A percentile compares a stretch with the other conserved stretches of the same genome.
These are phyloP conservation scores for Beauveria australis DNA, from an alignment of 2,329 filamentous ascomycete species.

Conservation along the genomic window DNA sequence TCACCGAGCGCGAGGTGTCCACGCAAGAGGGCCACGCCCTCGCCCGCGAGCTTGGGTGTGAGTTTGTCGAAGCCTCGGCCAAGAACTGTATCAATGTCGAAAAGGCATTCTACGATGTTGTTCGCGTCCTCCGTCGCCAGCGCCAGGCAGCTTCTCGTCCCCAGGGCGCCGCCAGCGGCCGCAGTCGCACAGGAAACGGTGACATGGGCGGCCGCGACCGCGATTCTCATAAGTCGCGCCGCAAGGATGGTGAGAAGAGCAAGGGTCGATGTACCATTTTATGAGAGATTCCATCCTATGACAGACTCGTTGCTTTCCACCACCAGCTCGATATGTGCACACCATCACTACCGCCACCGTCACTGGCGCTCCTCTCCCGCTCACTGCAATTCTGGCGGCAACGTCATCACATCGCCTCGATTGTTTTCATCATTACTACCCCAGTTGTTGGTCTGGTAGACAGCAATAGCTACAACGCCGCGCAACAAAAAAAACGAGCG, in stretches of 20 bases:
- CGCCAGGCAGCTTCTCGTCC: slow-evolving; percentile 49
- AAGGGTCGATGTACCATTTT: slow-evolving; percentile 32
- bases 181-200: slow-evolving; percentile 31
- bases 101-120: slow-evolving; percentile 97
- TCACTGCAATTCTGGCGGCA: neutral
- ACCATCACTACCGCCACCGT: neutral
- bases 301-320: neutral
- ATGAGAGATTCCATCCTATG: slow-evolving; percentile 20
- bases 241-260: slow-evolving; percentile 28
- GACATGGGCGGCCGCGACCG: slow-evolving; percentile 26
- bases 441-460: neutral
- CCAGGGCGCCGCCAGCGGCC: slow-evolving; percentile 24
- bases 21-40: slow-evolving; percentile 91
- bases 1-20: slow-evolving; percentile 91
- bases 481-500: neutral
- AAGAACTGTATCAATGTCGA: slow-evolving; percentile 99
- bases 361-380: neutral
- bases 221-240: slow-evolving; percentile 22
- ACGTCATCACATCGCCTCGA: neutral
- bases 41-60: slow-evolving; percentile 85
- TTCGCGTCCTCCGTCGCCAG: slow-evolving; percentile 79
- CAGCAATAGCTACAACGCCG: neutral
- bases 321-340: neutral
- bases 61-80: slow-evolving; percentile 93
- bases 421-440: neutral